These are phyloP conservation scores for Diaporthe nobilis DNA, from an alignment of 2,329 filamentous ascomycete genomes.

Conservation along the genomic window DNA sequence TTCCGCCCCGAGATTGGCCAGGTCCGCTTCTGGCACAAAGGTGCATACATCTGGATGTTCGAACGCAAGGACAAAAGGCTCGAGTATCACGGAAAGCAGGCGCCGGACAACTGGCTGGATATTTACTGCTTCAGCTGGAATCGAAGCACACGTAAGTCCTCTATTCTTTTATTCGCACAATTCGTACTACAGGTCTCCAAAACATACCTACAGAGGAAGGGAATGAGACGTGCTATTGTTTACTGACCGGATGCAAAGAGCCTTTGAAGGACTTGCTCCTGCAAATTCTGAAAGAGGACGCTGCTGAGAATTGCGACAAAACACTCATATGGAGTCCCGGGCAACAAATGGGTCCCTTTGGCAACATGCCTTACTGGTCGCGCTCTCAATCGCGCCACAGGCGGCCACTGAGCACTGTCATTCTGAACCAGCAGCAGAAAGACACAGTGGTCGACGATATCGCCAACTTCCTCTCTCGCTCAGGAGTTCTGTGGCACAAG, in stretches of 20 bases:
- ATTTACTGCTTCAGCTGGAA: conserved; percentile 43
- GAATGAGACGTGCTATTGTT: background rate
- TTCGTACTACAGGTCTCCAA: no score
- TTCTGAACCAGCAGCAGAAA: conserved; percentile 36
- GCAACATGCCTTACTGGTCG: conserved; percentile 14
- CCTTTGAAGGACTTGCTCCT: conserved; percentile 36
- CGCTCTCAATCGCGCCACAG: background rate
- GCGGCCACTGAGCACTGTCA: conserved; percentile 35
- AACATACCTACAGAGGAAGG: background rate
- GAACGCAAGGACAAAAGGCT: conserved; percentile 40
- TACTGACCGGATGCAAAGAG: background rate
- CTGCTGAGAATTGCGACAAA: conserved; percentile 24
- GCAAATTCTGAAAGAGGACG: conserved; percentile 36
- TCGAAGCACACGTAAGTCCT: conserved; percentile 31
- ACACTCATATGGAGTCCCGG: conserved; percentile 32
- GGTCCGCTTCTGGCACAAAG: conserved; percentile 34
- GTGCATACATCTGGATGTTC: conserved; percentile 36
- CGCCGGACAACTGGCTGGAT: conserved; percentile 47
- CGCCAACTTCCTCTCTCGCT: conserved; percentile 33
- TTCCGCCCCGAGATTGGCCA: conserved; percentile 36
- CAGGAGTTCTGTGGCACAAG: conserved; percentile 36
- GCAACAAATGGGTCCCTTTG: background rate
- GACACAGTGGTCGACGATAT: conserved; percentile 34
- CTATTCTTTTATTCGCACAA: background rate
- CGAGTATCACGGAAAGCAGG: conserved; percentile 41